A percentile compares a stretch with the other conserved stretches of the same genome.
Evolutionary conservation across 306 rosid species (phyloP).

Genomic region (Elaeagnus macrophylla): DNA sequence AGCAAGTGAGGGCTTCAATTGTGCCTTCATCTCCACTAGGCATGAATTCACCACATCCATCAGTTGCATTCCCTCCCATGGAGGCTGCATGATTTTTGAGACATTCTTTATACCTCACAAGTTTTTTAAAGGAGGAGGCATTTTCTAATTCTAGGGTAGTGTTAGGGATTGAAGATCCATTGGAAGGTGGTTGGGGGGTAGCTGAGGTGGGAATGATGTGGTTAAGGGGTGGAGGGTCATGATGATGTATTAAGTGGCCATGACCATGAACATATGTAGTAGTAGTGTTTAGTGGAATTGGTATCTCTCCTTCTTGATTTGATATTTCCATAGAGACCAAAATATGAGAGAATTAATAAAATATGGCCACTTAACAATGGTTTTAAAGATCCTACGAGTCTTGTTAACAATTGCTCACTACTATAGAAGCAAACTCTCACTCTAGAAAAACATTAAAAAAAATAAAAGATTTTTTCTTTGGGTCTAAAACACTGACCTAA

Average conservation of each 20-base stretch:
- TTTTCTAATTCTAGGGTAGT: constrained; percentile 11
- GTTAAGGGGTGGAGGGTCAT: constrained; percentile 22
- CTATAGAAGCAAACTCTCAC: no score
- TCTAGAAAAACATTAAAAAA: no score
- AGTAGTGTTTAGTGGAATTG: constrained; percentile 40
- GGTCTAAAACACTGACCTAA: no score
- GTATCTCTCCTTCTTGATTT: constrained; percentile 37
- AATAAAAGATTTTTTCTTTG: no score
- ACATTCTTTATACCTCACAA: constrained; percentile 60
- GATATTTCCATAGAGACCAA: constrained; percentile 39
- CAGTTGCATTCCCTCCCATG: constrained; percentile 84
- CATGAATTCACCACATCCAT: constrained; percentile 96
- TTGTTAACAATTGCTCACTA: no score
- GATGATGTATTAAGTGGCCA: constrained; percentile 33
- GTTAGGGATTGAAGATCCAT: constrained; percentile 28
- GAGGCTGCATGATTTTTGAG: constrained; percentile 86
- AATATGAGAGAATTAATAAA: no score
- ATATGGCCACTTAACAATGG: no score
- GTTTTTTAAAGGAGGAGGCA: not conserved
- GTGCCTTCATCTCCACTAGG: constrained; percentile 76
- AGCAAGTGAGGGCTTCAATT: constrained; percentile 70
- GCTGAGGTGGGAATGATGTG: not conserved
- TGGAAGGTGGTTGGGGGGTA: constrained; percentile 11
- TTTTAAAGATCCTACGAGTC: no score
- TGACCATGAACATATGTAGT: not conserved